phyloP scores from a whole-genome alignment of 1,284 basidiomycete genomes.

The Vanrija sp. region DNA sequence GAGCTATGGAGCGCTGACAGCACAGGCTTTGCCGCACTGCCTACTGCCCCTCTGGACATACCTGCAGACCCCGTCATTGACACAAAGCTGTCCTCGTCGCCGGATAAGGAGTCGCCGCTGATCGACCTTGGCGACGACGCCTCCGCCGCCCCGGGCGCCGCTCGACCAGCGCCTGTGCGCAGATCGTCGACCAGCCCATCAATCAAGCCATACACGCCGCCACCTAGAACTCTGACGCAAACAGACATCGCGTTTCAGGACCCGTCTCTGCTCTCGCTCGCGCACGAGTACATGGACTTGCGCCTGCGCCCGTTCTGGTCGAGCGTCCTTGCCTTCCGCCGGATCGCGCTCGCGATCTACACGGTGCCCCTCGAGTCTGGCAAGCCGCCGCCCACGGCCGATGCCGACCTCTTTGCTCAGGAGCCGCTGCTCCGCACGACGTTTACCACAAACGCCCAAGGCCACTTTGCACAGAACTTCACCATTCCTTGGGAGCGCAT shows the following conservation, averaged over 20 bases:
- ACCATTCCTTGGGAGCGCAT: constrained; percentile 65
- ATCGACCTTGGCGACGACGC: neutral
- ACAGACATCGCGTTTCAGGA: constrained; percentile 40
- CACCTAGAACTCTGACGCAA: no score
- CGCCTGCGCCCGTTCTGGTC: constrained; percentile 68
- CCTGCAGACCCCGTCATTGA: neutral
- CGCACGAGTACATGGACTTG: constrained; percentile 67
- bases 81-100: neutral
- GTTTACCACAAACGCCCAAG: constrained; percentile 61
- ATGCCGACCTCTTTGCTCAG: constrained; percentile 29
- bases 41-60: constrained; percentile 1
- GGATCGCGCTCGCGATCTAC: constrained; percentile 33
- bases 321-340: constrained; percentile 32
- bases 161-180: neutral
- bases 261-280: constrained; percentile 48
- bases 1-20: neutral
- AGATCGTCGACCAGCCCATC: neutral
- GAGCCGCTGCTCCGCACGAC: constrained; percentile 56
- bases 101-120: neutral
- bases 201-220: no score
- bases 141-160: neutral
- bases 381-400: constrained; percentile 12
- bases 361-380: constrained; percentile 14
- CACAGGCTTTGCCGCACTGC: constrained; percentile 15
- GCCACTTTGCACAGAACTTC: constrained; percentile 65